phyloP scores from a whole-genome alignment of 129 eudicot species.

The Erigeron canadensis region DNA sequence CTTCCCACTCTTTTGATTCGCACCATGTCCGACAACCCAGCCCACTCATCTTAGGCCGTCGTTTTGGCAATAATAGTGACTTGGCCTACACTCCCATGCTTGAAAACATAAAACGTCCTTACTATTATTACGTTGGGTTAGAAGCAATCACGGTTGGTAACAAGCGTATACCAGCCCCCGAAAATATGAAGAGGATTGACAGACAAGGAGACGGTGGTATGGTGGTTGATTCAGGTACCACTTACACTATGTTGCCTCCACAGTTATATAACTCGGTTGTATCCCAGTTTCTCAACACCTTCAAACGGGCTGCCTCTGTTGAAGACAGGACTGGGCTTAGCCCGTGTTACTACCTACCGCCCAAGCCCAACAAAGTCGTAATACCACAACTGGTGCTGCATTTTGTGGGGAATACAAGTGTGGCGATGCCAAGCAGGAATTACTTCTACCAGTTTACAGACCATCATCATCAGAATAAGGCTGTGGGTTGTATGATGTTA shows the following conservation, averaged over 20 bases:
- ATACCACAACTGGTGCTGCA: conserved; percentile 69
- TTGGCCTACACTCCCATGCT: conserved; percentile 64
- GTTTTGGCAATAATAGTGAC: conserved; percentile 30
- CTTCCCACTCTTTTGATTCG: conserved; percentile 72
- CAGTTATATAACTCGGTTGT: conserved; percentile 45
- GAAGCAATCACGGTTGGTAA: conserved; percentile 67
- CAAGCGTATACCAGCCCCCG: conserved; percentile 53
- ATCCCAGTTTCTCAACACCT: conserved; percentile 51
- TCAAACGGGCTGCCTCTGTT: conserved; percentile 45
- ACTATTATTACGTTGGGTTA: conserved; percentile 74
- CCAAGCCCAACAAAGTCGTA: neutral
- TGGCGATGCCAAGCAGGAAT: conserved; percentile 71
- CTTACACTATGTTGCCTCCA: conserved; percentile 72
- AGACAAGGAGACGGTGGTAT: conserved; percentile 79
- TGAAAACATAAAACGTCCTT: conserved; percentile 63
- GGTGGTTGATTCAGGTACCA: conserved; percentile 98
- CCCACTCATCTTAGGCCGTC: conserved; percentile 85
- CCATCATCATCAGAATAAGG: conserved; percentile 54
- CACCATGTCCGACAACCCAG: conserved; percentile 55
- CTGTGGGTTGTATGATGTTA: conserved; percentile 82
- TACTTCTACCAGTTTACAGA: conserved; percentile 73
- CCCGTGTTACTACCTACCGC: conserved; percentile 59
- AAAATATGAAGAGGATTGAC: conserved; percentile 48
- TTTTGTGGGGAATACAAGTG: conserved; percentile 80
- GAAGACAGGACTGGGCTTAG: conserved; percentile 71